Evolutionary conservation across 192 early-diverging fungal species (phyloP).

Genomic region (Lunasporangiospora selenospora): DNA sequence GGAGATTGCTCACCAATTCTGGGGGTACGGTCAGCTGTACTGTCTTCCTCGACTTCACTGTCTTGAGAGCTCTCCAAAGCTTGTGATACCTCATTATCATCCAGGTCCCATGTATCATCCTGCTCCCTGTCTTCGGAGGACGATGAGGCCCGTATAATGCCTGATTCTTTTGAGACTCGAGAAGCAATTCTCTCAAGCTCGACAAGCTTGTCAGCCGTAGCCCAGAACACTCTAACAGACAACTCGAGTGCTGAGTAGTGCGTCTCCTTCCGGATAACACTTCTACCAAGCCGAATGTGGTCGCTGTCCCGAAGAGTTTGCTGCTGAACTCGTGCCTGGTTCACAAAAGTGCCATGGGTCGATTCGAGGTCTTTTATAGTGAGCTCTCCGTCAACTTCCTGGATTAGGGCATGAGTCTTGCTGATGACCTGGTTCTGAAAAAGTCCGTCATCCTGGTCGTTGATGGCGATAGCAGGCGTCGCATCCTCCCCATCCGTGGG

Average conservation of each 20-base stretch:
- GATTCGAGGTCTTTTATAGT: constrained; percentile 20
- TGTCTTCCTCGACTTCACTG: too few species aligned
- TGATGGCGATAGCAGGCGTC: constrained; percentile 2
- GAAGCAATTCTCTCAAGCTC: too few species aligned
- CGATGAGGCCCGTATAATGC: too few species aligned
- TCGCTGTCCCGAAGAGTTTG: constrained; percentile 9
- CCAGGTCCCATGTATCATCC: too few species aligned
- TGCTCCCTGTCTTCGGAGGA: too few species aligned
- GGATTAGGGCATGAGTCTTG: constrained; percentile 20
- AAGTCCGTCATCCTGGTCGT: constrained; percentile 5
- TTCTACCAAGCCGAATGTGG: constrained; percentile 8
- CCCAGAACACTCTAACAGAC: constrained; percentile 11
- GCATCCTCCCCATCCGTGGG: not conserved
- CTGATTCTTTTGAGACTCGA: too few species aligned
- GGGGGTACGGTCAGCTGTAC: too few species aligned
- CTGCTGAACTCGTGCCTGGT: constrained; percentile 1
- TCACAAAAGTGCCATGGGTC: constrained; percentile 34
- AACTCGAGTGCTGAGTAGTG: constrained; percentile 17
- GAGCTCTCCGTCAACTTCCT: constrained; percentile 14
- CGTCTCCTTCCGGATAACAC: constrained; percentile 19
- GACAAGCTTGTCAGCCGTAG: too few species aligned
- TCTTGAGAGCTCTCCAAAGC: too few species aligned
- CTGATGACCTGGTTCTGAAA: constrained; percentile 36
- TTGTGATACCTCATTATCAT: too few species aligned
- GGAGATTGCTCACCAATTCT: too few species aligned